Base-by-base conservation (phyloP, 768 basidiomycete genomes). In the Calocybe cyanea region DNA sequence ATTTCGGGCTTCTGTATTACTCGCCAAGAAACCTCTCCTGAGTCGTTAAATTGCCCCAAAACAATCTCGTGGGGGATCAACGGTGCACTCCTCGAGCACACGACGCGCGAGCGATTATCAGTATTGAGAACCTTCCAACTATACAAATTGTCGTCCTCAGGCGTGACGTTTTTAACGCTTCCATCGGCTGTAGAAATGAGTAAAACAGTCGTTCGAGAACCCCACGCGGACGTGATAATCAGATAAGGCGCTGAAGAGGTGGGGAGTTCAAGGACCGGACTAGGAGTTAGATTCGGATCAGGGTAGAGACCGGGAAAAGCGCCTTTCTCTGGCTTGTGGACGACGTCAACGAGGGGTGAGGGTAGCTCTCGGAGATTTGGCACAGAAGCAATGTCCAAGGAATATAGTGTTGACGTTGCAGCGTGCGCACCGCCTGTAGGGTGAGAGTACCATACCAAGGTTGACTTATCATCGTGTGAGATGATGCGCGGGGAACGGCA, bases 281-380 rank as follows among this genome's bases (percentile, higher is more conserved):
- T 59, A 0, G 64, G 32, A 0, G 72, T 60, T 14, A 86, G 62
- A 49, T 71, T 73, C 48, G 64, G 69, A 14, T 76, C 67, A 4
- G 77, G 69, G 51, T 80, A 87, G 1, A 88, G 62, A 0, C 86
- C 85, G 0, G 85, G 85, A 59, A 86, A 87, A 0, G 64, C 69
- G 28, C 57, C 57, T 2, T 50, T 30, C 2, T 55, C 52, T 0
- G 73, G 67, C 20, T 73, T 69, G 36, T 66, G 60, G 2, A 78
- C 68, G 1, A 64, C 53, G 7, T 71, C 71, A 1, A 81, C 68
- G 2, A 82, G 57, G 1, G 58, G 57, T 14, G 53, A 28, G 2
- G 60, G 49, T 8, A 48, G 21, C 36, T 46, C 15, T 42, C 52
- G 20, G 25, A 46, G 23, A 21, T 45, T 37, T 2, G 46, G n/a